Conservation (phyloP, 23 red algal genomes). For the Gracilaria domingensis region DNA sequence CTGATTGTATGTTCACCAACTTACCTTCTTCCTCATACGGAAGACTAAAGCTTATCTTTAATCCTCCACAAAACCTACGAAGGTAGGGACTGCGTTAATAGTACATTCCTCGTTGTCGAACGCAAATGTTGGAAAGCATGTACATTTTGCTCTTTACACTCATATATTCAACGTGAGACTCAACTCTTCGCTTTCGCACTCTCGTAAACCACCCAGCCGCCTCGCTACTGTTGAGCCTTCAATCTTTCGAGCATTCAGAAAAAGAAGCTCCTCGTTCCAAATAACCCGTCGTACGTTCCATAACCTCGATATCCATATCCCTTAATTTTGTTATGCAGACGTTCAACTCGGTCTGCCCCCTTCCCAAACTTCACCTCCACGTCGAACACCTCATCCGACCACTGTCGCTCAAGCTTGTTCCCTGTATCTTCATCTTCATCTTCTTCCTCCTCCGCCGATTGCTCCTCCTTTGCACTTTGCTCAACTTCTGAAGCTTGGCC, state of each 20-base stretch:
- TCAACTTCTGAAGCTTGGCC: neutral
- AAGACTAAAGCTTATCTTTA: too few species aligned
- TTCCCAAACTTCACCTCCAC: neutral
- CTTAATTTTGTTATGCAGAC: neutral
- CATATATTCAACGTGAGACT: neutral
- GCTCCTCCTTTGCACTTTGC: neutral
- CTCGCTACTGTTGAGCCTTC: too few species aligned
- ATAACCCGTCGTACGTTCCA: neutral
- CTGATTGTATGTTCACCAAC: too few species aligned
- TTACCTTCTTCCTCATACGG: too few species aligned
- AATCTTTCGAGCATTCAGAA: neutral
- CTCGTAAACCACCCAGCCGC: neutral
- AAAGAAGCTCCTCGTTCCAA: neutral
- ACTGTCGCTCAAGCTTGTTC: neutral
- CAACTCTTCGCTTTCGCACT: too few species aligned
- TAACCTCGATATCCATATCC: neutral
- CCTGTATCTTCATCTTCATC: neutral
- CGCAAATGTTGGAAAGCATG: neutral
- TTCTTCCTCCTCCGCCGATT: neutral
- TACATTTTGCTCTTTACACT: neutral
- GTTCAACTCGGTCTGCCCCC: neutral
- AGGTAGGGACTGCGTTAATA: too few species aligned
- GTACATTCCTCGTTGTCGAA: neutral
- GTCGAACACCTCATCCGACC: neutral
- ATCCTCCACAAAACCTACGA: too few species aligned